Conservation (phyloP, 768 basidiomycete species). For the Cantharellus anzutake region DNA sequence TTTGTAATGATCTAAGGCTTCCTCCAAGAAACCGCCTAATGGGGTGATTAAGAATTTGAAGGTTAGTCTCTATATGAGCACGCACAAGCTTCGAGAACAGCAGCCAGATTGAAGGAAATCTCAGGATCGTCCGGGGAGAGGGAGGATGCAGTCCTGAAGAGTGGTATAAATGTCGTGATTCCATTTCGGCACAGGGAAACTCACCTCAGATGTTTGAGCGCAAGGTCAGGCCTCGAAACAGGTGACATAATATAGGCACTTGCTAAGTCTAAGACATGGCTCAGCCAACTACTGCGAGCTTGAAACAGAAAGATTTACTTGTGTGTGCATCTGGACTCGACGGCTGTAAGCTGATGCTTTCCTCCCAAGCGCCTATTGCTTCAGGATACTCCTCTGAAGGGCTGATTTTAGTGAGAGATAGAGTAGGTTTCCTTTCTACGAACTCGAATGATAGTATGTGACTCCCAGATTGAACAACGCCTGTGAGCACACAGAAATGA, state of each 20-base stretch:
- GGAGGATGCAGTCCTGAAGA: constrained; percentile 54
- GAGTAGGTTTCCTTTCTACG: constrained; percentile 14
- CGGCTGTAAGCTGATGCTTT: constrained; percentile 63
- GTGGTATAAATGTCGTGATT: constrained; percentile 11
- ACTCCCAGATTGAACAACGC: constrained; percentile 70
- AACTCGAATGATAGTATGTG: constrained; percentile 77
- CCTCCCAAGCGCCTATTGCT: constrained; percentile 73
- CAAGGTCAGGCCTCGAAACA: constrained; percentile 67
- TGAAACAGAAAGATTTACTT: constrained; percentile 25
- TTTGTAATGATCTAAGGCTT: constrained; percentile 66
- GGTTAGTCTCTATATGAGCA: constrained; percentile 5
- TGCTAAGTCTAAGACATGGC: constrained; percentile 42
- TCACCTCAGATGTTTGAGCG: constrained; percentile 65
- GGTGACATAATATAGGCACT: constrained; percentile 76
- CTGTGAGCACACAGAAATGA: neutral
- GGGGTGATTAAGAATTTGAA: constrained; percentile 10
- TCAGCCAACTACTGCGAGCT: constrained; percentile 4
- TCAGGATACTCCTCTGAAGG: constrained; percentile 66
- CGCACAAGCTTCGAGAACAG: constrained; percentile 77
- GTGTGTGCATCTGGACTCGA: constrained; percentile 75
- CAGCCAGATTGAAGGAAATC: constrained; percentile 80
- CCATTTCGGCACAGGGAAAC: constrained; percentile 10
- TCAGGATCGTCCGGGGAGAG: constrained; percentile 79
- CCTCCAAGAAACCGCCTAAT: constrained; percentile 58
- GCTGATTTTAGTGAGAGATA: neutral